Base-by-base conservation (phyloP, 2,329 filamentous ascomycete genomes). In the Fusarium lateritium region DNA sequence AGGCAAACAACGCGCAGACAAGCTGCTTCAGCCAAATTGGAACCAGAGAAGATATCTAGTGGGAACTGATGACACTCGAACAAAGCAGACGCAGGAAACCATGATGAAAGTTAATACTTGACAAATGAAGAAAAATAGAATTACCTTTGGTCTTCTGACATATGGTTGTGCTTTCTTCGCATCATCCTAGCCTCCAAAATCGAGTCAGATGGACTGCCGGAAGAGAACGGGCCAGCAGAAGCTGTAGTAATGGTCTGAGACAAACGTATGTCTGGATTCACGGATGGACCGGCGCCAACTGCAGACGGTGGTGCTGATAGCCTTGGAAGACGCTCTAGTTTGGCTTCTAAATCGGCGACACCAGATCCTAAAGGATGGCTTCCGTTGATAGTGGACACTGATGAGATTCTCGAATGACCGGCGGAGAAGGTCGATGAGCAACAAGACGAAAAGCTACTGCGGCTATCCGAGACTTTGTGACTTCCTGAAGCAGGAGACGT, bases 331-430 rank as follows among this genome's bases (percentile, higher is more conserved):
- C 75, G 71, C 14, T 75, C 76, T 40, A 78, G 65, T 58, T 77
- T 81, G 21, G 78, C 75, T 51, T 84, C 82, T 19, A 81, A 75
- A 44, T 85, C 82, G 22, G 77, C 75, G 21, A 79, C 65, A 7
- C 79, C 74, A 11, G 77, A 70, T 15, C 74, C 75, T 40, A 80
- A 71, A 14, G 77, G 73, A 57, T 80, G 79, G 9, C 79, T 75
- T 11, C 82, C 82, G 51, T 82, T 82, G 22, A 84, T 78, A 0
- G 85, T 87, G 2, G 86, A 87, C 43, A 83, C 79, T 1, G 86
- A 88, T 3, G 86, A 87, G 50, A 86, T 80, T 38, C 85, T 80
- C 3, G 86, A 88, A 70, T 88, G 85, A 1, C 80, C 78, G 15
- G 78, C 76, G 2, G 84, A 85, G 43, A 78, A 78, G 1, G 79